phyloP scores from a whole-genome alignment of 2,329 filamentous ascomycete species.

The Pyricularia pennisetigena region DNA sequence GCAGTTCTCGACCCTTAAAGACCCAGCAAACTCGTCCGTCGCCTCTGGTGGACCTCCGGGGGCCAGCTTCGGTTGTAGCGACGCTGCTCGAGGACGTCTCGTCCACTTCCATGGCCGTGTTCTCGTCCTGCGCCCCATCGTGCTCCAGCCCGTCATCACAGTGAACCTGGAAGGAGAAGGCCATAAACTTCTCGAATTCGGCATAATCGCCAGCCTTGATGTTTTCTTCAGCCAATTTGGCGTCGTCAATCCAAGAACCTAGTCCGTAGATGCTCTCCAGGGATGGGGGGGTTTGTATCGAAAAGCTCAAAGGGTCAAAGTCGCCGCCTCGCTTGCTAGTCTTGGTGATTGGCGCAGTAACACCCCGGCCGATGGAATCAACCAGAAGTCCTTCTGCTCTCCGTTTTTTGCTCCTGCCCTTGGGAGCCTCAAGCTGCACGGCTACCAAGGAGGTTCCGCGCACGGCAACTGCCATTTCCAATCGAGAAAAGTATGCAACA shows the following conservation, averaged over 20 bases:
- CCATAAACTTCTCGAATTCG: constrained; percentile 32
- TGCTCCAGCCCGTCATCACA: background rate
- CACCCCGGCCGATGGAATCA: constrained; percentile 63
- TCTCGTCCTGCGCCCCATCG: background rate
- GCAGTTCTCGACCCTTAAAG: background rate
- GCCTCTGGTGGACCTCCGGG: background rate
- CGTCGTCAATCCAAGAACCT: constrained; percentile 20
- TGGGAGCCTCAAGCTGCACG: constrained; percentile 57
- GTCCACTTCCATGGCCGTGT: background rate
- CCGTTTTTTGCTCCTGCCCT: constrained; percentile 42
- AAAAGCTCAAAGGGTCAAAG: constrained; percentile 22
- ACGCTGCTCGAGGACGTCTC: background rate
- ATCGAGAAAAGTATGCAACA: constrained; percentile 53
- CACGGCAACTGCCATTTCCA: constrained; percentile 57
- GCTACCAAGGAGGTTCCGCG: constrained; percentile 55
- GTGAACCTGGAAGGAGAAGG: constrained; percentile 4
- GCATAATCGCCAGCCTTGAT: constrained; percentile 33
- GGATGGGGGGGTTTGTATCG: constrained; percentile 7
- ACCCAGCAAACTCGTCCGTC: constrained; percentile 1
- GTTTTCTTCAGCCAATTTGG: constrained; percentile 35
- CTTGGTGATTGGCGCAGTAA: constrained; percentile 17
- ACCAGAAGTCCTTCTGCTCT: constrained; percentile 55
- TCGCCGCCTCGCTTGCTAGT: constrained; percentile 6
- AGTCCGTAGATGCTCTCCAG: constrained; percentile 4
- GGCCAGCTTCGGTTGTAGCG: background rate